Evolutionary conservation across 495 filamentous ascomycete species (phyloP).

Genomic region (Trichoderma reesei): DNA sequence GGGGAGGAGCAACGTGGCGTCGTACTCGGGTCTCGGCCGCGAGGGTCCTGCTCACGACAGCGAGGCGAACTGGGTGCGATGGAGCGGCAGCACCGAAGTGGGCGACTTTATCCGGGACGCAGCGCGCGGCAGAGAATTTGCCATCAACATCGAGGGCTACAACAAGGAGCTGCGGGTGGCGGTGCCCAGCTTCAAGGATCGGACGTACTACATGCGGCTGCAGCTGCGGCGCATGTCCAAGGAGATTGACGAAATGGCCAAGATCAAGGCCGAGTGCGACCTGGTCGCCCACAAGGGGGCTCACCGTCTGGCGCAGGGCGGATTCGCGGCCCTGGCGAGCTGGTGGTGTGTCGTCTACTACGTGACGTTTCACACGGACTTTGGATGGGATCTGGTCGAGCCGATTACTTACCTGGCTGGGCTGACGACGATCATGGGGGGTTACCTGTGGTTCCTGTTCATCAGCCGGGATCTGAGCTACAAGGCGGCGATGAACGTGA

Average conservation of each 20-base stretch:
- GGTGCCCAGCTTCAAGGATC: conserved; percentile 80
- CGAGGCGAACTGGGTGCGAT: conserved; percentile 64
- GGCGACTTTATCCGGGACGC: conserved; percentile 95
- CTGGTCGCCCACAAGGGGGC: conserved; percentile 61
- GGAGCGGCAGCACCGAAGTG: conserved; percentile 81
- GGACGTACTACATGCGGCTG: conserved; percentile 76
- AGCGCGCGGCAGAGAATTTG: conserved; percentile 71
- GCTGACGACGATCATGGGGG: conserved; percentile 71
- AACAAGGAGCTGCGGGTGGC: conserved; percentile 60
- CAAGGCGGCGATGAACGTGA: conserved; percentile 74
- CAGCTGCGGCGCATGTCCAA: conserved; percentile 60
- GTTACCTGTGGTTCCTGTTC: conserved; percentile 90
- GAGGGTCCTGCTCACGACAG: conserved; percentile 30
- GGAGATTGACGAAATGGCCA: conserved; percentile 55
- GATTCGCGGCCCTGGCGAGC: conserved; percentile 55
- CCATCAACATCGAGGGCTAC: conserved; percentile 69
- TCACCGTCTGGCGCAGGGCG: conserved; percentile 68
- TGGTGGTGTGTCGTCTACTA: conserved; percentile 79
- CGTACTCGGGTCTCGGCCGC: conserved; percentile 50
- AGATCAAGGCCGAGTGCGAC: conserved; percentile 77
- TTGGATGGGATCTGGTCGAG: conserved; percentile 88
- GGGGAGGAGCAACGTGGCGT: conserved; percentile 37
- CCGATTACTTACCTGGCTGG: conserved; percentile 84
- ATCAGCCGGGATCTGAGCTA: conserved; percentile 86
- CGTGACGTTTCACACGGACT: conserved; percentile 65